Percentiles rank a stretch among this genome's conserved stretches.
Evolutionary conservation across 331 rosid genomes (phyloP).

Genomic region (Ulmus americana): DNA sequence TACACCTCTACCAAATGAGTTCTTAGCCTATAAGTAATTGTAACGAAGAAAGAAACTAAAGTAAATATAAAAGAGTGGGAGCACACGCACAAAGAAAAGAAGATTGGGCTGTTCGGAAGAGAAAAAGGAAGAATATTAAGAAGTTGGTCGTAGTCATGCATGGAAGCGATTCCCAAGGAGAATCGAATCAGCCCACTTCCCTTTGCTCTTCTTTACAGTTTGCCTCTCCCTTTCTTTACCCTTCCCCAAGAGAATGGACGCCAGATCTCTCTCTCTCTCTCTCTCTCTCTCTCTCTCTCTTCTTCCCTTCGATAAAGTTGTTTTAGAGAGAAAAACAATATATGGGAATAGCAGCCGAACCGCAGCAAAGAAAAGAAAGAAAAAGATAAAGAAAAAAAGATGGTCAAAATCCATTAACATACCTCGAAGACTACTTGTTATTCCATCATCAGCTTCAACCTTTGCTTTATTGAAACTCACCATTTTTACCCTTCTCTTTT

Average conservation of each 20-base stretch:
- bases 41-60: background rate
- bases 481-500: constrained; percentile 51
- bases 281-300: constrained; percentile 22
- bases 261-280: constrained; percentile 36
- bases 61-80: background rate
- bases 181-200: constrained; percentile 60
- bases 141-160: constrained; percentile 70
- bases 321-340: constrained; percentile 10
- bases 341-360: constrained; percentile 50
- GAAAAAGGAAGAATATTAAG: background rate
- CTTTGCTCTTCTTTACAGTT: constrained; percentile 44
- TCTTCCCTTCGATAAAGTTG: constrained; percentile 20
- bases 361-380: constrained; percentile 43
- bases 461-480: constrained; percentile 82
- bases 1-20: too few species aligned
- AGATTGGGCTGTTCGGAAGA: background rate
- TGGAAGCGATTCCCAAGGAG: constrained; percentile 82
- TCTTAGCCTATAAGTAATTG: background rate
- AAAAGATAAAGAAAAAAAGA: constrained; percentile 38
- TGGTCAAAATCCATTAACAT: constrained; percentile 62
- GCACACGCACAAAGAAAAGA: background rate
- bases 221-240: constrained; percentile 62
- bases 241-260: constrained; percentile 96
- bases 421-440: constrained; percentile 65
- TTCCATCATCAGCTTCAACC: constrained; percentile 59